phyloP scores from a whole-genome alignment of 805 yeast species.

The Yarrowia keelungensis region DNA sequence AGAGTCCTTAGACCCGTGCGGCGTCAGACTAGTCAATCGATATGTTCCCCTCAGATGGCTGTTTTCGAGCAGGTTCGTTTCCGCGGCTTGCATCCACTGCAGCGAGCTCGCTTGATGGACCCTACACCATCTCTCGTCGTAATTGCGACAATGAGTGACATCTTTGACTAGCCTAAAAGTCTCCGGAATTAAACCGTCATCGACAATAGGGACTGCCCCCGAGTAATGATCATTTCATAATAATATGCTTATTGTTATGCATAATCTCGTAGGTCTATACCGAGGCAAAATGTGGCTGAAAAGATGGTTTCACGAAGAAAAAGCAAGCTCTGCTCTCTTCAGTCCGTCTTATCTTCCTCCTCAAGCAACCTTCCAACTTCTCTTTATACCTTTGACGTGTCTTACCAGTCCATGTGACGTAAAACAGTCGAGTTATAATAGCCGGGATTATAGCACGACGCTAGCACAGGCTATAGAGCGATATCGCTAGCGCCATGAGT shows the following conservation, averaged over 20 bases:
- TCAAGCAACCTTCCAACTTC: background rate
- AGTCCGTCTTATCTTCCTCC: background rate
- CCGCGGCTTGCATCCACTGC: too few species aligned
- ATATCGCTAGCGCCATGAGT: background rate
- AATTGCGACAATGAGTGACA: background rate
- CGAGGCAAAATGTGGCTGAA: background rate
- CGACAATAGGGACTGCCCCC: background rate
- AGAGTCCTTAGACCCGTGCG: background rate
- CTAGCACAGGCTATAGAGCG: conserved; percentile 3
- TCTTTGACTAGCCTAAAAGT: too few species aligned
- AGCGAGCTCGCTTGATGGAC: background rate
- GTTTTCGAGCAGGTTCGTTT: too few species aligned
- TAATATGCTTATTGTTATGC: conserved; percentile 9
- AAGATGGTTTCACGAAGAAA: background rate
- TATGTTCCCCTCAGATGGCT: background rate
- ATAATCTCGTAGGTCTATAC: background rate
- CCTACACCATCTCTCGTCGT: background rate
- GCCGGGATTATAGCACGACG: conserved; percentile 3
- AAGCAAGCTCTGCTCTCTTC: background rate
- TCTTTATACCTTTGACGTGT: background rate
- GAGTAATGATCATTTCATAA: background rate
- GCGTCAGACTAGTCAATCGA: background rate
- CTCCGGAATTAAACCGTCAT: background rate
- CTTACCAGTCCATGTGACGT: conserved; percentile 3
- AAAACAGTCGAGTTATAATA: background rate